phyloP scores from a whole-genome alignment of 805 yeast species.

The Candida dendrica region DNA sequence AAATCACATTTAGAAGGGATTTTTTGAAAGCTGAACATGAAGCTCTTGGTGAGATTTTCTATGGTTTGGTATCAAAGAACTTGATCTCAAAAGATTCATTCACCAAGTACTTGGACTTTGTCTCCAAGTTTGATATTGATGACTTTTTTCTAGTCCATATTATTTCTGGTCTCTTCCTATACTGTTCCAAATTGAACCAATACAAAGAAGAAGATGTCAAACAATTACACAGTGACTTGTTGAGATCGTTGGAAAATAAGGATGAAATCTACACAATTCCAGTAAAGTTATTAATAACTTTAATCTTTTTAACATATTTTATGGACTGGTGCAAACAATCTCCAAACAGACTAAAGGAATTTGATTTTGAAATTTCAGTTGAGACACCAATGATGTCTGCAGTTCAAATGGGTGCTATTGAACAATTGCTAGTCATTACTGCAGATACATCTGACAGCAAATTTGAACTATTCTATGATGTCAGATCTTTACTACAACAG shows the following conservation, averaged over 20 bases:
- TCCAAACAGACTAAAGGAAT: conserved; percentile 32
- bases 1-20: conserved; percentile 51
- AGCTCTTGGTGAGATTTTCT: conserved; percentile 56
- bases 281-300: conserved; percentile 38
- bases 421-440: conserved; percentile 52
- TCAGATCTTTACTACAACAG: conserved; percentile 58
- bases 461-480: conserved; percentile 50
- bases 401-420: conserved; percentile 63
- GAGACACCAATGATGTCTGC: conserved; percentile 52
- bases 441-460: conserved; percentile 48
- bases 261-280: conserved; percentile 41
- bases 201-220: conserved; percentile 31
- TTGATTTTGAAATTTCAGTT: conserved; percentile 49
- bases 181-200: conserved; percentile 31
- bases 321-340: conserved; percentile 61
- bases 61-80: conserved; percentile 38
- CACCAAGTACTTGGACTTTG: conserved; percentile 34
- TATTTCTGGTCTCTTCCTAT: conserved; percentile 49
- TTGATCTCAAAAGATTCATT: conserved; percentile 28
- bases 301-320: conserved; percentile 49
- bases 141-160: conserved; percentile 61
- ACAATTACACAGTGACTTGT: conserved; percentile 28
- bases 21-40: conserved; percentile 66
- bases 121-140: conserved; percentile 43
- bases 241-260: conserved; percentile 29